Conservation (phyloP, 768 basidiomycete species). For the Boletus huronensis region DNA sequence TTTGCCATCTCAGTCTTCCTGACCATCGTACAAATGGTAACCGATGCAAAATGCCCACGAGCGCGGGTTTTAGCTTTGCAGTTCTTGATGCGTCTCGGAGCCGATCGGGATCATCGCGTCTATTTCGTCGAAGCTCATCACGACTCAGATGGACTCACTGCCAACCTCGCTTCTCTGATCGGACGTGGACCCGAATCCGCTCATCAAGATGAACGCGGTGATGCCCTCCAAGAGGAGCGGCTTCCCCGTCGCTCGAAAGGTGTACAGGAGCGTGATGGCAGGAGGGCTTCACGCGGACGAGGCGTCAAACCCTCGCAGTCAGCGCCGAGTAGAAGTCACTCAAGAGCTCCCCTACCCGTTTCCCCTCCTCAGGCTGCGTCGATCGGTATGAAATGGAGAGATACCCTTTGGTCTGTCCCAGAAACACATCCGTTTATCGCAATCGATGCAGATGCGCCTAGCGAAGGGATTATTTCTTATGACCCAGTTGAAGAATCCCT, state of each 20-base stretch:
- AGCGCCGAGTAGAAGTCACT: slow-evolving; percentile 57
- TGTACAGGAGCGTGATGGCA: slow-evolving; percentile 50
- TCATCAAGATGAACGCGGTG: slow-evolving; percentile 29
- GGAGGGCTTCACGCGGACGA: slow-evolving; percentile 51
- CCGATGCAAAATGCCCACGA: slow-evolving; percentile 46
- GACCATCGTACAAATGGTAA: slow-evolving; percentile 46
- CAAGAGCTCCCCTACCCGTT: slow-evolving; percentile 44
- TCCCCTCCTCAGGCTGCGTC: slow-evolving; percentile 25
- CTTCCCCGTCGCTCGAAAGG: slow-evolving; percentile 43
- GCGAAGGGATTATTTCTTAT: slow-evolving; percentile 65
- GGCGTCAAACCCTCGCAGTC: slow-evolving; percentile 43
- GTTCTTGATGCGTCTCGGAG: slow-evolving; percentile 84
- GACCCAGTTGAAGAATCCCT: slow-evolving; percentile 45
- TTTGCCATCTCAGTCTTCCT: slow-evolving; percentile 55
- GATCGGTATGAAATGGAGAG: slow-evolving; percentile 35
- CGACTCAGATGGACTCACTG: slow-evolving; percentile 56
- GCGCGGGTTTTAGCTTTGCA: slow-evolving; percentile 74
- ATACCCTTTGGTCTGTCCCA: slow-evolving; percentile 65
- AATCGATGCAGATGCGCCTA: slow-evolving; percentile 56
- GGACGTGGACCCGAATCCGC: slow-evolving; percentile 41
- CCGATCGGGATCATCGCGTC: slow-evolving; percentile 84
- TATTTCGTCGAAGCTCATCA: slow-evolving; percentile 57
- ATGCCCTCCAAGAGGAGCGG: slow-evolving; percentile 28
- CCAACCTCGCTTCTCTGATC: slow-evolving; percentile 61
- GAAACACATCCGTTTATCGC: slow-evolving; percentile 59